A percentile compares a stretch with the other conserved stretches of the same genome.
Conservation (phyloP, 2,329 filamentous ascomycete species). For the Beauveria varroae region DNA sequence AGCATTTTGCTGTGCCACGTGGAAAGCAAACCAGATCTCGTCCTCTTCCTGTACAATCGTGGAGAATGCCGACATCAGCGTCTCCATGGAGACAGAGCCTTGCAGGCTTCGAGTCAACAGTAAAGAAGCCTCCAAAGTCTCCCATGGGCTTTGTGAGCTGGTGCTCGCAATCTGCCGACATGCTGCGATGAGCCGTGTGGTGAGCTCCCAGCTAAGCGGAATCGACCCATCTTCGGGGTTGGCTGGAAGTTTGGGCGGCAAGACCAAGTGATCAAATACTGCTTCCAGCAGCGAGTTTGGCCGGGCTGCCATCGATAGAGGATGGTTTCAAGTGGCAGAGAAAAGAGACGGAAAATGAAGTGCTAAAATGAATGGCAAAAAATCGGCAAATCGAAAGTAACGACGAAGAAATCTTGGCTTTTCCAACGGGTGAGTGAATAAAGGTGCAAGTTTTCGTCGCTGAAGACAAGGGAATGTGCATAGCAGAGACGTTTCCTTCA, state of each 20-base stretch:
- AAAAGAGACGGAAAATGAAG: too few species aligned
- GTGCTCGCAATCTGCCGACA: neutral
- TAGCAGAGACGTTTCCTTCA: neutral
- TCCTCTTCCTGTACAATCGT: neutral
- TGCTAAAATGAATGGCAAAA: too few species aligned
- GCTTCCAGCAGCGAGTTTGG: neutral
- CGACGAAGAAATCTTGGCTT: too few species aligned
- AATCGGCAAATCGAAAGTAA: too few species aligned
- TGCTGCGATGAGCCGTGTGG: neutral
- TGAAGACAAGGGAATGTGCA: neutral
- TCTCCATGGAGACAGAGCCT: neutral
- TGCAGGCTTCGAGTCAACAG: neutral
- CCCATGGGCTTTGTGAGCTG: neutral
- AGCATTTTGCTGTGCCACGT: constrained; percentile 24
- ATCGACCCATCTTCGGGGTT: neutral
- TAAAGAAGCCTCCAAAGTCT: neutral
- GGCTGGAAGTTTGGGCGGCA: neutral
- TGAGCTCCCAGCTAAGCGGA: neutral
- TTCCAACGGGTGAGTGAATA: neutral
- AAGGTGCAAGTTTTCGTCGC: neutral
- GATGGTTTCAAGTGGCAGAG: too few species aligned
- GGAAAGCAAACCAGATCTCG: constrained; percentile 14
- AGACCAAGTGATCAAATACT: neutral
- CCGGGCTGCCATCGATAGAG: neutral
- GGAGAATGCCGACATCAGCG: neutral